Evolutionary conservation across 345 rosid genomes (phyloP).

Genomic region (Eutrema japonicum): DNA sequence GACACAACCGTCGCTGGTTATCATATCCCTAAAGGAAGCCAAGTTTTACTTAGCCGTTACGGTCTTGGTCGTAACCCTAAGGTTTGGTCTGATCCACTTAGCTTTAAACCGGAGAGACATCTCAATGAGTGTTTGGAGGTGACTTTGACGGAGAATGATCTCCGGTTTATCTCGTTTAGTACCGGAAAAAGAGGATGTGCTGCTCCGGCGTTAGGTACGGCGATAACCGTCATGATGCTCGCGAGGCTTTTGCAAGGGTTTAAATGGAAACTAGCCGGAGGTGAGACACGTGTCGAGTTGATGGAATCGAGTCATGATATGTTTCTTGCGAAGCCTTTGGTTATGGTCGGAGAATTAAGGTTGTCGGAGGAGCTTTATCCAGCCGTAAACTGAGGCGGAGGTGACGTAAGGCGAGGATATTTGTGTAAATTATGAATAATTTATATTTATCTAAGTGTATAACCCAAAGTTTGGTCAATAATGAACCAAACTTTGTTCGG

Average conservation of each 20-base stretch:
- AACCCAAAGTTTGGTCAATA: slow-evolving; percentile 21
- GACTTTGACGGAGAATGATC: slow-evolving; percentile 47
- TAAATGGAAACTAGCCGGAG: slow-evolving; percentile 43
- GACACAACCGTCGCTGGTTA: slow-evolving; percentile 49
- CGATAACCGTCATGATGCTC: slow-evolving; percentile 50
- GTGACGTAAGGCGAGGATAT: not conserved
- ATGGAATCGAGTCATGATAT: slow-evolving; percentile 42
- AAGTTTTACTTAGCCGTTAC: slow-evolving; percentile 48
- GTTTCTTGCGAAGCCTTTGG: slow-evolving; percentile 45
- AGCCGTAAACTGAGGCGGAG: slow-evolving; percentile 1
- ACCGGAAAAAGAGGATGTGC: slow-evolving; percentile 54
- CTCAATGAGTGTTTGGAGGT: slow-evolving; percentile 30
- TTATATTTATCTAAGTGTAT: not conserved
- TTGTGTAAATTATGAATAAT: slow-evolving; percentile 20
- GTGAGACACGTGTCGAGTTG: slow-evolving; percentile 37
- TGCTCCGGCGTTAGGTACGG: slow-evolving; percentile 50
- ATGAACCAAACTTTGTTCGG: slow-evolving; percentile 16
- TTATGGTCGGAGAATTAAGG: slow-evolving; percentile 44
- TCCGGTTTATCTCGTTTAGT: slow-evolving; percentile 58
- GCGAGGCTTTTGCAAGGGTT: slow-evolving; percentile 59
- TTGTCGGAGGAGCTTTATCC: slow-evolving; percentile 47
- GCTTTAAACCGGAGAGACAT: slow-evolving; percentile 47
- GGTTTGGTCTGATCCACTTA: slow-evolving; percentile 45
- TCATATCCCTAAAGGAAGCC: slow-evolving; percentile 53
- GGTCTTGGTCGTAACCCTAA: slow-evolving; percentile 56